Conservation (phyloP, 495 filamentous ascomycete genomes). For the Aspergillus campestris region DNA sequence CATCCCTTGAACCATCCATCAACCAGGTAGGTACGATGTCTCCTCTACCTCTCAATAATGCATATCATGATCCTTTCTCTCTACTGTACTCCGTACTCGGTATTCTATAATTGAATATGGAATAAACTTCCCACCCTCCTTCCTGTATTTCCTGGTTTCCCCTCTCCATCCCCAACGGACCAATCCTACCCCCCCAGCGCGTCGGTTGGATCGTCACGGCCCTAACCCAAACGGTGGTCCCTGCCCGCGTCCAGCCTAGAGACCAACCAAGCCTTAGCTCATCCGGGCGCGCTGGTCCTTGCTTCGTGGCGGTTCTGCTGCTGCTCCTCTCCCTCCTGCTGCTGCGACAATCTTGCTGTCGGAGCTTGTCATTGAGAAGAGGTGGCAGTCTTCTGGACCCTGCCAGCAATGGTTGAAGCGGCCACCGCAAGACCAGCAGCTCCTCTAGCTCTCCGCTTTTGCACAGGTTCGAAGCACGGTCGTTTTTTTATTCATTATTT, state of each 20-base stretch:
- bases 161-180: conserved; percentile 1
- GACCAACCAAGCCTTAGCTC: conserved; percentile 4
- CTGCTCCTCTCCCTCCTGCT: too few species aligned
- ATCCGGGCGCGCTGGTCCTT: conserved; percentile 17
- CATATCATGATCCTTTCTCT: too few species aligned
- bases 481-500: conserved; percentile 6
- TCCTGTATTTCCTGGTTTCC: not conserved
- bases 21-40: too few species aligned
- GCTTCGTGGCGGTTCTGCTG: conserved; percentile 17
- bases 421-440: conserved; percentile 5
- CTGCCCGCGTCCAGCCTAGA: conserved; percentile 9
- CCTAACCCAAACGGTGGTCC: conserved; percentile 15
- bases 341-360: conserved; percentile 8
- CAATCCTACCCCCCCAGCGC: conserved; percentile 6
- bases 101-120: not conserved
- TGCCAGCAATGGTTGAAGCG: conserved; percentile 1
- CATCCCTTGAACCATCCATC: too few species aligned
- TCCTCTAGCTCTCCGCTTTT: conserved; percentile 15
- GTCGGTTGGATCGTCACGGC: conserved; percentile 7
- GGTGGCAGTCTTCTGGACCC: conserved; percentile 8
- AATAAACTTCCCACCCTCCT: not conserved
- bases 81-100: too few species aligned
- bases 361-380: conserved; percentile 10
- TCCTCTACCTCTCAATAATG: too few species aligned
- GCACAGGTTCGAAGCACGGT: conserved; percentile 13